Evolutionary conservation across 2,329 filamentous ascomycete species (phyloP).

Genomic region (Xylariaceae sp.): DNA sequence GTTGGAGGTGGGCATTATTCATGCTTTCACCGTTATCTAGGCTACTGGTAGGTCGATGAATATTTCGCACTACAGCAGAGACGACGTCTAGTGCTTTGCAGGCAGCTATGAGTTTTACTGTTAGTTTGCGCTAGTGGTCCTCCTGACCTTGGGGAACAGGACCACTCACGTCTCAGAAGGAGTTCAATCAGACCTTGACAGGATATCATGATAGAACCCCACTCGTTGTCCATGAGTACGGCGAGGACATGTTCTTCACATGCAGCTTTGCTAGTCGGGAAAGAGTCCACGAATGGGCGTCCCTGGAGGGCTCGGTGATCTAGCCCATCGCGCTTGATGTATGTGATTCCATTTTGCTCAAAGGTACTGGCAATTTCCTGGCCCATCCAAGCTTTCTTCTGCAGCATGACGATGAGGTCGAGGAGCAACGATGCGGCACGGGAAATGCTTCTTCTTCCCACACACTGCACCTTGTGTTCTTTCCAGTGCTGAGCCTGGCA

Average conservation of each 20-base stretch:
- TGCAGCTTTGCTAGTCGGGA: constrained; percentile 1
- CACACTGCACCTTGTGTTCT: constrained; percentile 9
- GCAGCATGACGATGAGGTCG: constrained; percentile 8
- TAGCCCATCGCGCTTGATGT: background rate
- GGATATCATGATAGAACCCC: background rate
- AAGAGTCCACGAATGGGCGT: constrained; percentile 2
- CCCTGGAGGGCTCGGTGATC: constrained; percentile 3
- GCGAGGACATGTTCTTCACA: constrained; percentile 10
- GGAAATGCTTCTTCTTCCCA: constrained; percentile 1
- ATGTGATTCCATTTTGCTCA: constrained; percentile 7
- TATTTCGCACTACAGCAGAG: constrained; percentile 3
- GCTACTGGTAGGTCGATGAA: constrained; percentile 6
- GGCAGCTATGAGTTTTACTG: background rate
- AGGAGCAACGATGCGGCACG: constrained; percentile 8
- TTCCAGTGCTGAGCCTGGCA: constrained; percentile 13
- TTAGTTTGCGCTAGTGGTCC: background rate
- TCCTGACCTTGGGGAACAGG: background rate
- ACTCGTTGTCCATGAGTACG: constrained; percentile 3
- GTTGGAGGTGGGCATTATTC: constrained; percentile 1
- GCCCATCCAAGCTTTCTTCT: constrained; percentile 4
- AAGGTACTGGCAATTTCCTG: background rate
- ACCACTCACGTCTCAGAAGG: constrained; percentile 7
- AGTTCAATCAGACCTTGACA: constrained; percentile 3
- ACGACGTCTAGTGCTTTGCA: constrained; percentile 8
- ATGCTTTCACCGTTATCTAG: background rate